phyloP scores from a whole-genome alignment of 495 filamentous ascomycete genomes.

The Penicillium parvum region DNA sequence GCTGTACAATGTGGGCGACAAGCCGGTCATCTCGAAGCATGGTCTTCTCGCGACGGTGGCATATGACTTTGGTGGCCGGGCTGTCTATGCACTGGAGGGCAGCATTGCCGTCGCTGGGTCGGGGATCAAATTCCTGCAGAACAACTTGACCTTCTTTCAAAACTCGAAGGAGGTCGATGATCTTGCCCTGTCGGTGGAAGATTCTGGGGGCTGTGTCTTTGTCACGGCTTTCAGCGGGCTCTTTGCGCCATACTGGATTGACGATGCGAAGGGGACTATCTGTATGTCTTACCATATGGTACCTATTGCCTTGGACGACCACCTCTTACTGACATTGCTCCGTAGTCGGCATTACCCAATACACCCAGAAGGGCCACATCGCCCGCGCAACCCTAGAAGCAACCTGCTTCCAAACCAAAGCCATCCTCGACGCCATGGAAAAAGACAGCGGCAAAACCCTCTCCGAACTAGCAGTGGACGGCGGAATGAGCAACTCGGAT shows the following conservation, averaged over 20 bases:
- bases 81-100: conserved; percentile 89
- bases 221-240: conserved; percentile 95
- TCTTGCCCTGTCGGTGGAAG: conserved; percentile 71
- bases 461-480: conserved; percentile 79
- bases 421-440: conserved; percentile 93
- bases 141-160: conserved; percentile 78
- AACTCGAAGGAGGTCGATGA: conserved; percentile 73
- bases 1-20: conserved; percentile 85
- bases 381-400: conserved; percentile 92
- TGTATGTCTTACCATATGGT: conserved; percentile 48
- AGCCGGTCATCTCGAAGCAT: conserved; percentile 84
- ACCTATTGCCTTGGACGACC: not conserved
- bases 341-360: conserved; percentile 81
- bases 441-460: conserved; percentile 82
- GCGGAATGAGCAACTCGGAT: conserved; percentile 90
- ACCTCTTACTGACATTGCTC: conserved; percentile 1
- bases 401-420: conserved; percentile 92
- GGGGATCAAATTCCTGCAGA: conserved; percentile 82
- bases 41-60: conserved; percentile 90
- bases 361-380: conserved; percentile 86
- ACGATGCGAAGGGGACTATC: conserved; percentile 88
- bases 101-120: conserved; percentile 91
- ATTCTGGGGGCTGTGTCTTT: conserved; percentile 90
- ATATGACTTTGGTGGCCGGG: conserved; percentile 63
- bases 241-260: conserved; percentile 97